Base-by-base conservation (phyloP, 768 basidiomycete species). In the Tephrocybe sp. region DNA sequence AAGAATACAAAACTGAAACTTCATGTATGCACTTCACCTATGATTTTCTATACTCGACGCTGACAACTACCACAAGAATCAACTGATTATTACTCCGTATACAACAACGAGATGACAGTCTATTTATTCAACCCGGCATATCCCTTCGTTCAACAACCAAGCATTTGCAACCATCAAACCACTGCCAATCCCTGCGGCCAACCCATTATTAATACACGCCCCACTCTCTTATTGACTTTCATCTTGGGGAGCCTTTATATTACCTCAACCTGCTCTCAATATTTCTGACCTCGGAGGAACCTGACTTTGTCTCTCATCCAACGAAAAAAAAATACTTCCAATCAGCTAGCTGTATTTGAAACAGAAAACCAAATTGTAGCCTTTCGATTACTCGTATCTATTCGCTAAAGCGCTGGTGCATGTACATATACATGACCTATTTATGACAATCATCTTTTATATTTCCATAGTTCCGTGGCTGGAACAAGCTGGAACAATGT, bases 121-220 rank as follows among this genome's bases (percentile, higher is more conserved):
- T 54, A 54, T 54, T 54, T 50, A 50, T 54, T 42, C 25, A 29
- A 44, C 24, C 21, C 36, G 43, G 18, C 45, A 50, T 47, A 49
- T 34, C 21, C 25, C n/a, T 41, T 30, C 42, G 29, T 51, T 36
- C 42, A 31, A 21, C 22, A 40, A 19, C 4, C 29, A 15, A 21
- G n/a, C n/a, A n/a, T 10, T 19, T 23, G 40, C 36, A 31, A 52
- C 33, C 38, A 45, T 48, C 25, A 23, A 5, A 22, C 34, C 31
- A 44, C 23, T 15, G 18, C 19, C n/a, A 9, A 18, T 38, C 6
- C 16, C 37, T 3, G n/a, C 37, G 37, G 19, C 19, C 42, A 13
- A 38, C 43, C 49, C n/a, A 42, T 23, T 34, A 30, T 46, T 27
- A n/a, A 45, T 29, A 34, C 13, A 29, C 38, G 16, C 43, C 23